Conservation (phyloP, 2,329 filamentous ascomycete genomes). For the Camillea tinctor region DNA sequence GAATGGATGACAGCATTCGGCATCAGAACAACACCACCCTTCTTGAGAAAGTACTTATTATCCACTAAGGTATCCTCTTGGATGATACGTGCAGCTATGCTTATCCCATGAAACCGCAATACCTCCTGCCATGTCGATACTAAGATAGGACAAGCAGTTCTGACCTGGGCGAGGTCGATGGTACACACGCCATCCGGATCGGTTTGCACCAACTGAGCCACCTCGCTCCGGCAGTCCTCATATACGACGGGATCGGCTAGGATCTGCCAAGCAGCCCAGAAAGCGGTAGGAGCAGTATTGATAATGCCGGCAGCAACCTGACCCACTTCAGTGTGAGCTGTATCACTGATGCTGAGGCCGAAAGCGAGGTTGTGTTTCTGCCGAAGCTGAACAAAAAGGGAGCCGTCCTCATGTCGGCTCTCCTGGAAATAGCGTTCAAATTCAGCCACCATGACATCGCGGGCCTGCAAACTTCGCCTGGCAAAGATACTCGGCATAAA, state of each 20-base stretch:
- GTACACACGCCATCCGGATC: not conserved
- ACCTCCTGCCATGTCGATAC: conserved; percentile 8
- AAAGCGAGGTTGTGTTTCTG: conserved; percentile 1
- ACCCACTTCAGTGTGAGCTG: conserved; percentile 4
- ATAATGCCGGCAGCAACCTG: conserved; percentile 5
- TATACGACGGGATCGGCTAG: conserved; percentile 4
- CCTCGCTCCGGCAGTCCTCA: conserved; percentile 7
- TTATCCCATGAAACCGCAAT: conserved; percentile 3
- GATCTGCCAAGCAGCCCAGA: conserved; percentile 4
- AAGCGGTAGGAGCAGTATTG: conserved; percentile 6
- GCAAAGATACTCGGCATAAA: conserved; percentile 7
- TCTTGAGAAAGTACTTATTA: not conserved
- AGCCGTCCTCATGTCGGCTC: conserved; percentile 3
- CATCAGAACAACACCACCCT: too few relatives aligned
- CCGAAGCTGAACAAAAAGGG: conserved; percentile 5
- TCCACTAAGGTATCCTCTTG: conserved; percentile 6
- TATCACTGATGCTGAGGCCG: conserved; percentile 4
- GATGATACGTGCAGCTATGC: conserved; percentile 4
- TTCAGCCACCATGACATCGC: not conserved
- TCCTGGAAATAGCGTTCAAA: conserved; percentile 3
- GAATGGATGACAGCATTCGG: not conserved
- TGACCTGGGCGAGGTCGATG: conserved; percentile 6
- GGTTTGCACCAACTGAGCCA: conserved; percentile 3
- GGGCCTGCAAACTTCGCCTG: not conserved
- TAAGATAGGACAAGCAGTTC: conserved; percentile 5